Base-by-base conservation (phyloP, 2,329 filamentous ascomycete species). In the Geoglossum cookeanum region DNA sequence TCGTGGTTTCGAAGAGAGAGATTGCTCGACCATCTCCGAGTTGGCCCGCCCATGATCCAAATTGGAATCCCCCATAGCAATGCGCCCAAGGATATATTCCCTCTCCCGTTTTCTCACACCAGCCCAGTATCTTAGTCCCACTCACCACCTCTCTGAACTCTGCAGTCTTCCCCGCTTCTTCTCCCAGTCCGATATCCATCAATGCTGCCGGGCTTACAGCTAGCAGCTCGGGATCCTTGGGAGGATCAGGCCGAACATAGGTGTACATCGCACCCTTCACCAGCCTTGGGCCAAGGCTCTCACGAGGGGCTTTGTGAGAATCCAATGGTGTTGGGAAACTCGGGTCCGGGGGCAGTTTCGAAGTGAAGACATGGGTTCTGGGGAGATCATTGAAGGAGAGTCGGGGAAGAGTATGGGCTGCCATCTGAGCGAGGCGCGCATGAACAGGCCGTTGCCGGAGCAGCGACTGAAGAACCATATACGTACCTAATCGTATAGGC, bases 51-150 rank as follows among this genome's bases (percentile, higher is more conserved):
- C 91, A 98, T 62, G 85, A 81, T 4, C 92, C 92, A 67, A 75
- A 75, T 68, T 75, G 74, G 65, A 62, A 62, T 58, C 91, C 91
- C 58, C 92, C 92, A 68, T 98, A 98, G 72, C 92, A 97, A 71
- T 98, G 92, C 35, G 92, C 90, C 92, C 92, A 98, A 0, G 92
- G 91, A 68, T 98, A 98, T 48, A 92, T 81, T 22, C 85, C 84
- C 58, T 80, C 72, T 29, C 72, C 67, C 62, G 74, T 76, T 58
- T 81, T 77, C 59, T 84, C 78, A 61, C 88, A 78, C 79, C 85
- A 86, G 55, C 89, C 91, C 58, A 85, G 79, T 13, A 96, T 77
- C 65, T 81, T 83, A 67, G 92, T 94, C 2, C 92, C 92, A 0
- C 86, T 81, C 5, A 94, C 85, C 0, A 88, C 75, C 59, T 85